These are phyloP conservation scores for Teratosphaeria pseudoeucalypti DNA, from an alignment of 2,329 filamentous ascomycete genomes.

Conservation along the genomic window DNA sequence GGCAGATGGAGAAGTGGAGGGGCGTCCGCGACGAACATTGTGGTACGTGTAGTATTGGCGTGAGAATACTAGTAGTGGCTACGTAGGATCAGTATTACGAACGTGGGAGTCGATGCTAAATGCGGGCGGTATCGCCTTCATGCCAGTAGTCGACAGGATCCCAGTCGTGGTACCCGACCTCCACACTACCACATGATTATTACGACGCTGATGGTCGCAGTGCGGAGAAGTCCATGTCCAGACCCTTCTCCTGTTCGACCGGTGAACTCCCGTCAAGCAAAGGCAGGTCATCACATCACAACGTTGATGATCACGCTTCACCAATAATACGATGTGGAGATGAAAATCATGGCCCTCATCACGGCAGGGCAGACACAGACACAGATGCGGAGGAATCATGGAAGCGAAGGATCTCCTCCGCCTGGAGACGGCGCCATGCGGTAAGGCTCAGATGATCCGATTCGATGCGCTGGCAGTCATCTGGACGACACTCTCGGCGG, in stretches of 20 bases:
- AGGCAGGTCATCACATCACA: background rate
- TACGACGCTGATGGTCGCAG: background rate
- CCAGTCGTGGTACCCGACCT: background rate
- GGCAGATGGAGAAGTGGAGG: background rate
- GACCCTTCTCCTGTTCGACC: background rate
- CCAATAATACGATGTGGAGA: background rate
- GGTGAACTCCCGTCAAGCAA: background rate
- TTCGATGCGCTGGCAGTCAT: background rate
- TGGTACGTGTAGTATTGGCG: background rate
- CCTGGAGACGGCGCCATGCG: background rate
- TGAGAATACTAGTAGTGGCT: background rate
- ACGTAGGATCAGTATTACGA: background rate
- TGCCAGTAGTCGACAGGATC: too few relatives aligned
- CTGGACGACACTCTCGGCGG: background rate
- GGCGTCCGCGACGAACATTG: background rate
- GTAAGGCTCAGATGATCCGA: background rate
- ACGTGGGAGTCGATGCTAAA: background rate
- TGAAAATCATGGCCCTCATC: background rate
- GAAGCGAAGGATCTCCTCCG: background rate
- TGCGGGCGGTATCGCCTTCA: too few relatives aligned
- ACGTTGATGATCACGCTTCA: background rate
- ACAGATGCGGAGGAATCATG: background rate
- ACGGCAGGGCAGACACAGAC: background rate
- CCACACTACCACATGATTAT: background rate
- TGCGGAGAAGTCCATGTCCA: background rate